A percentile compares a stretch with the other conserved stretches of the same genome.
phyloP scores from a whole-genome alignment of 1,139 yeast species.

The Yamadazyma songkhlaensis region DNA sequence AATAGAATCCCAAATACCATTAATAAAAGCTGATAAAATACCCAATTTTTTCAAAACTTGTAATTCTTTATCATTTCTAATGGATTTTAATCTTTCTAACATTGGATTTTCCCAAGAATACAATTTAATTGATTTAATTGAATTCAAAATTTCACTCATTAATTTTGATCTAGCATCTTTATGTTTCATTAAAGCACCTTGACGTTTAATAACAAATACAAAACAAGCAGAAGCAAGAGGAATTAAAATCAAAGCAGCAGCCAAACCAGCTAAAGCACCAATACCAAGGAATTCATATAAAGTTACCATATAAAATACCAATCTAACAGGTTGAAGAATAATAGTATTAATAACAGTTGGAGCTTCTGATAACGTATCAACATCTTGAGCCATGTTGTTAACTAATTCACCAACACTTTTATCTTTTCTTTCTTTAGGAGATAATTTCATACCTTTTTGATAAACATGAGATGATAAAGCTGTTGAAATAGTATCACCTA shows the following conservation, averaged over 20 bases:
- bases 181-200: slow-evolving; percentile 24
- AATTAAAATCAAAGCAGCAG: slow-evolving; percentile 29
- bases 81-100: slow-evolving; percentile 28
- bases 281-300: slow-evolving; percentile 29
- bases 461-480: slow-evolving; percentile 30
- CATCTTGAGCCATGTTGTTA: slow-evolving; percentile 38
- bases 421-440: slow-evolving; percentile 36
- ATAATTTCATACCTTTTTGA: slow-evolving; percentile 32
- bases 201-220: slow-evolving; percentile 24
- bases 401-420: slow-evolving; percentile 42
- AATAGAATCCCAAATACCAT: slow-evolving; percentile 36
- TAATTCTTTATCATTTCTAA: slow-evolving; percentile 39
- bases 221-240: slow-evolving; percentile 33
- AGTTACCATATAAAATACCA: slow-evolving; percentile 25
- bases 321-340: slow-evolving; percentile 29
- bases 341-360: slow-evolving; percentile 26
- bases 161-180: slow-evolving; percentile 38
- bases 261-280: slow-evolving; percentile 36
- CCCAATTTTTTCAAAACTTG: slow-evolving; percentile 28
- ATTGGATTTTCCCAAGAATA: slow-evolving; percentile 43
- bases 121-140: slow-evolving; percentile 39
- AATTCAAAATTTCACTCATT: slow-evolving; percentile 37
- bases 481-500: slow-evolving; percentile 19
- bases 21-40: slow-evolving; percentile 26
- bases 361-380: slow-evolving; percentile 21